Conservation (phyloP, 2,329 filamentous ascomycete genomes). For the Fusarium secorum region DNA sequence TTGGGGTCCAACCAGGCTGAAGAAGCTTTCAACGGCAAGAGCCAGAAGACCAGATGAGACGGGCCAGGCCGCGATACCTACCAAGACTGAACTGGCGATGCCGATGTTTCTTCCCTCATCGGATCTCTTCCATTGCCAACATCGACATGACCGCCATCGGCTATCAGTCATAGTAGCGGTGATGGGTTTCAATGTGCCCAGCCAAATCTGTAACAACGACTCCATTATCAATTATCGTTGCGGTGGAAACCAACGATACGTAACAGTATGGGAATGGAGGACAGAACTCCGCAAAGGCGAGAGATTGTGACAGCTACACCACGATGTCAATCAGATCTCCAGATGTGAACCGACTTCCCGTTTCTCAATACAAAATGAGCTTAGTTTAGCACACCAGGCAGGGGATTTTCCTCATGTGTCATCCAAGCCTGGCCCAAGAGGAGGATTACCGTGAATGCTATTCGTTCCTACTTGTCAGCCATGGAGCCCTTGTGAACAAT, state of each 20-base stretch:
- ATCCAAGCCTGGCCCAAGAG: conserved; percentile 35
- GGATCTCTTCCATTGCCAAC: conserved; percentile 8
- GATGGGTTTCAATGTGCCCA: conserved; percentile 24
- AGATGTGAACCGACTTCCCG: conserved; percentile 32
- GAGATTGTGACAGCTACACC: conserved; percentile 29
- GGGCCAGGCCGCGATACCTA: conserved; percentile 6
- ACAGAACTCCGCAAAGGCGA: conserved; percentile 15
- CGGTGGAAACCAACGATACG: conserved; percentile 33
- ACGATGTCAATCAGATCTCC: conserved; percentile 25
- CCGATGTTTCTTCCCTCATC: conserved; percentile 13
- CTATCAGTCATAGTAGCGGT: conserved; percentile 32
- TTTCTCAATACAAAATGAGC: conserved; percentile 22
- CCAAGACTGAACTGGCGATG: neutral
- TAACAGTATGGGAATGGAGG: conserved; percentile 30
- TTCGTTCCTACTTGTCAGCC: conserved; percentile 34
- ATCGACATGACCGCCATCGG: conserved; percentile 21
- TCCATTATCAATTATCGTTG: conserved; percentile 28
- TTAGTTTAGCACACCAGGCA: conserved; percentile 27
- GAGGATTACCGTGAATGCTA: conserved; percentile 25
- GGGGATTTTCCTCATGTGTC: conserved; percentile 38
- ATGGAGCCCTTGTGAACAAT: conserved; percentile 35
- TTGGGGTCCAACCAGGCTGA: conserved; percentile 31
- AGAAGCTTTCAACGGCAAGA: neutral
- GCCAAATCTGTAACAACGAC: conserved; percentile 35
- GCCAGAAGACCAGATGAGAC: neutral